Evolutionary conservation across 768 basidiomycete species (phyloP), one percentile per base, ranked within the genome.

Genomic region (Boletus pseudo-olivaceus): DNA sequence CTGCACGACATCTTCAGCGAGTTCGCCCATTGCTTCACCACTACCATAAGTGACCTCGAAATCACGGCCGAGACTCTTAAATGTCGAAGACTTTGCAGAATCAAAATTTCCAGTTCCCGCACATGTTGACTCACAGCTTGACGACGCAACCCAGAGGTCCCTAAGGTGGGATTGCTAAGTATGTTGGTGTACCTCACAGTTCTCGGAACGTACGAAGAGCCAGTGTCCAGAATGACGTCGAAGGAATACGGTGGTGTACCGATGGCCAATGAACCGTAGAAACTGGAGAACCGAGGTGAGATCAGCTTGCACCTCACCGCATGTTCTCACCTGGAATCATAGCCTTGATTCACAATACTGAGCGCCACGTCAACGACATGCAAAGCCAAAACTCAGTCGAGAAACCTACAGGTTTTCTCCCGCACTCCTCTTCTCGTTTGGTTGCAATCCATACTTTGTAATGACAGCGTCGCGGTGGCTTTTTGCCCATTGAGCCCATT

Each of bases 1-100:
- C 42, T 70, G 65, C n/a, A 93, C 87, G n/a, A 78, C 82, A 44
- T 94, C 92, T 51, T 71, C 49, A 0, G 71, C 78, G 2, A 89
- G 62, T 1, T 65, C 62, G 4, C 83, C 83, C 17, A 52, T 57
- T 1, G 78, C 82, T 7, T 65, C 56, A 7, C 81, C 83, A 34
- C 69, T 75, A 17, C 77, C 78, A 54, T 82, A 82, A 12, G 66
- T 70, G 51, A 80, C 72, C 4, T 49, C 46, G 60, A 82, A 81
- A 5, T 54, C 19, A 3, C 49, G 62, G 6, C 65, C 59, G 7
- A 72, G 64, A 9, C 69, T 68, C 30, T 66, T 64, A 58, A 77
- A 77, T 12, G 70, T 65, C 10, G 69, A 68, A 7, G 72, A 75
- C 1, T 70, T 65, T n/a, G 63, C 10, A 20, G 67, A n/a, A 55